Evolutionary conservation across 2,329 filamentous ascomycete genomes (phyloP), one percentile per base, ranked within the genome.

Genomic region (Tricladium varicosporioides): DNA sequence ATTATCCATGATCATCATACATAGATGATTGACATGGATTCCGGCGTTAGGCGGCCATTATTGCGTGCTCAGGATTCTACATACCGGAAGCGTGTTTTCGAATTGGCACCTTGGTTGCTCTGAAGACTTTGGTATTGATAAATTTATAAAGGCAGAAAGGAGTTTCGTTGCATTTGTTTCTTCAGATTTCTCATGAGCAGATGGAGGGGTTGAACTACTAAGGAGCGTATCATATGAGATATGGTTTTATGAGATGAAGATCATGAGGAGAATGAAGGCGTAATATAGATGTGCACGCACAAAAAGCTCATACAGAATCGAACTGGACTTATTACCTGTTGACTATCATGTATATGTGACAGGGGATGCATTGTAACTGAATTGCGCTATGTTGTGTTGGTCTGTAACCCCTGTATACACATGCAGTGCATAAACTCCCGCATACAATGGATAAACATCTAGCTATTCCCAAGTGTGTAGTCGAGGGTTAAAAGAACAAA

Each of bases 1-100:
- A 64, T 65, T 51, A 54, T 60, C 57, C 56, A 49, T 63, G 56
- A 52, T 59, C 52, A 55, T 53, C 56, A 51, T 16, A 50, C 60
- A 55, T 46, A 61, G 55, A 54, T 54, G 50, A 54, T 56, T 59
- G 51, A 48, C 62, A 65, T 63, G 55, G 53, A 59, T 53, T 48
- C 56, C 48, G 66, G 66, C 65, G 66, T 68, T 66, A 19, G 61
- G 62, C 55, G 51, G 59, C 45, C 43, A 54, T 57, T 36, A 50
- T 48, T 48, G 13, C 14, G 11, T 54, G 45, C 14, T 45, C 48
- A 51, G 48, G 48, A 51, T 51, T 31, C 33, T 19, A 51, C 48
- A 51, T 51, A 36, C 15, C 19, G 48, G 33, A n/a, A 51, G 48
- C 48, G 48, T 22, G 32, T 31, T 11, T 51, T 51, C 18, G 14